Evolutionary conservation across 345 rosid species (phyloP), one percentile per base, ranked within the genome.

Genomic region (Rhodomyrtus tomentosa): DNA sequence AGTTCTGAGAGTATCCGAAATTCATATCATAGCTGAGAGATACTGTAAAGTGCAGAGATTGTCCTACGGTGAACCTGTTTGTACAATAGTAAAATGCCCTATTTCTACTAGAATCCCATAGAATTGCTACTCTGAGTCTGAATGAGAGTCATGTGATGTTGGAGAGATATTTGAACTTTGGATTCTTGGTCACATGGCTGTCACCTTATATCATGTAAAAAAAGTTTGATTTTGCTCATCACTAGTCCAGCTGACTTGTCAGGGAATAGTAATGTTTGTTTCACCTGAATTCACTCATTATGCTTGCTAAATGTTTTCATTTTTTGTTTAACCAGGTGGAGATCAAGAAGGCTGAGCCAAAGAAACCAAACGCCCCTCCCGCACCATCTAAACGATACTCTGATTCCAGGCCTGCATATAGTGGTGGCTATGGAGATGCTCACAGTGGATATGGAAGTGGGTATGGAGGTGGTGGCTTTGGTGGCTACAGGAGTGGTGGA

Each of bases 311-410:
- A 21, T 85, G 84, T 24, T 80, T 73, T 76, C 81, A 15, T 84
- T 84, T 68, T 68, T 42, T 18, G 45, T 85, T 83, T 51, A 74
- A 90, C 80, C 85, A 96, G 99, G 98, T 97, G 86, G 99, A 97
- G 91, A 92, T 97, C 85, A 97, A 97, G 93, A 97, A 93, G 90
- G 99, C 99, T 42, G 99, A 97, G 84, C 99, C 99, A n/a, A 97
- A 94, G 90, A 97, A 91, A 86, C 92, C 98, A 16, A 96, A 95
- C 87, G 90, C 94, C 2, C 95, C 94, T 9, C 91, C 90, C 7
- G 89, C 93, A n/a, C 89, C 94, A 3, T 89, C 95, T 32, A 92
- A 89, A 86, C 90, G 98, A 58, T 92, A 89, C 50, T 86, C 86
- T 86, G 94, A 93, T 82, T 91, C 95, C 21, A 93, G 96, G 81